A percentile compares a stretch with the other conserved stretches of the same genome.
These are phyloP conservation scores for Epichloe sp. DNA, from an alignment of 2,329 filamentous ascomycete species.

Conservation along the genomic window DNA sequence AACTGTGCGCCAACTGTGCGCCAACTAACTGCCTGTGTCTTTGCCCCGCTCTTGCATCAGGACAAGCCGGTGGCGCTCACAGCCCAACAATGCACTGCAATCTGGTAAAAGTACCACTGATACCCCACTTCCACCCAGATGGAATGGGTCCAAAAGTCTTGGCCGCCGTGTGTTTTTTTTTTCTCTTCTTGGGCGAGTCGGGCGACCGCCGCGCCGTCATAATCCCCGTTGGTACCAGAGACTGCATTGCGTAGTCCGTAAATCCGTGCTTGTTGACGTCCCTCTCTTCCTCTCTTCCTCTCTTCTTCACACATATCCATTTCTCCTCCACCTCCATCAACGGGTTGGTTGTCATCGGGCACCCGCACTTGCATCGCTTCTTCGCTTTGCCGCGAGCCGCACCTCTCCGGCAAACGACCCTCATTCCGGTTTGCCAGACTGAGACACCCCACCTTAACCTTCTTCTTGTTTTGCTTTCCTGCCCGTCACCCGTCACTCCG, in stretches of 20 bases:
- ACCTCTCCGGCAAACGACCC: neutral
- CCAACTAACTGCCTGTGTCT: no score
- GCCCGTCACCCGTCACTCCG: neutral
- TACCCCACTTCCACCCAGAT: no score
- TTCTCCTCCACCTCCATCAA: neutral
- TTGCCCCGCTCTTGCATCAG: no score
- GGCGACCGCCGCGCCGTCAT: neutral
- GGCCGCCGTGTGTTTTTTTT: no score
- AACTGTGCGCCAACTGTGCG: no score
- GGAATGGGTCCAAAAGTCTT: no score
- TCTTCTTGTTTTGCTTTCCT: neutral
- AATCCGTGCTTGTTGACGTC: neutral
- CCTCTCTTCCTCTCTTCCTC: neutral
- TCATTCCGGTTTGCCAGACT: neutral
- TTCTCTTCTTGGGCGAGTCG: no score
- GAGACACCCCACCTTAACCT: conserved; percentile 1
- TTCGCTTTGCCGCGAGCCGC: conserved; percentile 1
- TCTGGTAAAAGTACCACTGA: no score
- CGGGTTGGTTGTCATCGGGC: neutral
- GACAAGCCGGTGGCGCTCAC: no score
- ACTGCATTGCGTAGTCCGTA: neutral
- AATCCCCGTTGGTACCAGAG: neutral
- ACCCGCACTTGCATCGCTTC: neutral
- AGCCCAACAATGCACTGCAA: no score
- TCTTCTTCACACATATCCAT: neutral